These are phyloP conservation scores for Pyrenophora teres DNA, from an alignment of 2,329 filamentous ascomycete species.

Conservation along the genomic window DNA sequence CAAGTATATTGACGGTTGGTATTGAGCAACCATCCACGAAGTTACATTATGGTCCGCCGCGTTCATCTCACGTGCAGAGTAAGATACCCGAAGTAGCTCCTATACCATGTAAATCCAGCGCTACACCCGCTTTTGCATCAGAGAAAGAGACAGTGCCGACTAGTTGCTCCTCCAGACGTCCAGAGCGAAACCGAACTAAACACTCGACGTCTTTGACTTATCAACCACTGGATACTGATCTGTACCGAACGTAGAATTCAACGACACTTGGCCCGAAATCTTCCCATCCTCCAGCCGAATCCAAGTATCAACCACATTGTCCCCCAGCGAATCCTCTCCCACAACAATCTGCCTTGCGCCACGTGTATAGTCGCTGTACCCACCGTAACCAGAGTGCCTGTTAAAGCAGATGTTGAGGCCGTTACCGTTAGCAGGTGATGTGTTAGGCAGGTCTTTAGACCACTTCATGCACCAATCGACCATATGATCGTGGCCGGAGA, in stretches of 20 bases:
- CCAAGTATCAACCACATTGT: conserved; percentile 61
- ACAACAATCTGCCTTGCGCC: conserved; percentile 63
- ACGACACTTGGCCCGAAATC: conserved; percentile 56
- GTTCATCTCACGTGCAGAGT: too few species aligned
- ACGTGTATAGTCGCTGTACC: conserved; percentile 67
- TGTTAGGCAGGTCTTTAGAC: conserved; percentile 34
- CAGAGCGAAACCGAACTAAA: neutral
- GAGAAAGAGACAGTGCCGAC: too few species aligned
- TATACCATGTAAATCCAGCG: too few species aligned
- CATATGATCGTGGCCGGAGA: conserved; percentile 69
- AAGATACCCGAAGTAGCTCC: neutral
- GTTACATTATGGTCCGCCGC: neutral
- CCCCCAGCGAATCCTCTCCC: conserved; percentile 49
- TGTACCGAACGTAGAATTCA: conserved; percentile 64
- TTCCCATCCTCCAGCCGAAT: conserved; percentile 63
- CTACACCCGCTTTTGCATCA: too few species aligned
- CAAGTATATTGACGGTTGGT: neutral
- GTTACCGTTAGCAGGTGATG: conserved; percentile 48
- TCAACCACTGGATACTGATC: conserved; percentile 56
- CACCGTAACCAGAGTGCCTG: conserved; percentile 71
- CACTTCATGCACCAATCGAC: conserved; percentile 51
- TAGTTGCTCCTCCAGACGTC: too few species aligned
- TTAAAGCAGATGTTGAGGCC: conserved; percentile 61
- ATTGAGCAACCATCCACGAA: neutral
- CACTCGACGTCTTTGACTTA: conserved; percentile 11